Evolutionary conservation across 2,329 filamentous ascomycete species (phyloP).

Genomic region (Colletotrichum sp.): DNA sequence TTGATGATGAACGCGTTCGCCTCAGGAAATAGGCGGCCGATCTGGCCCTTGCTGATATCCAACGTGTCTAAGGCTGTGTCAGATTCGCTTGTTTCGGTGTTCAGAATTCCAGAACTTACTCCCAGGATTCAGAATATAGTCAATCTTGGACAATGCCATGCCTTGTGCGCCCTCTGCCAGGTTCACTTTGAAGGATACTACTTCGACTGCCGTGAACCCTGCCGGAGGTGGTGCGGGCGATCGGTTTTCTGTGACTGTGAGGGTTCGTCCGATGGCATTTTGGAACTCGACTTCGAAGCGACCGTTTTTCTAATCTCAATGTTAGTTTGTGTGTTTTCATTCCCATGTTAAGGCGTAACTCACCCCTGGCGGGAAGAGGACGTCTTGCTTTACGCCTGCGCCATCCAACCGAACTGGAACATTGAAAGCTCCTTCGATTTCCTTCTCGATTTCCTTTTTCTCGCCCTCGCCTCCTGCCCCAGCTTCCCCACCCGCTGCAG

Average conservation of each 20-base stretch:
- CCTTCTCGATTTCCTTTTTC: constrained; percentile 30
- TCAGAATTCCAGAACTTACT: constrained; percentile 28
- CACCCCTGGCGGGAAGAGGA: constrained; percentile 35
- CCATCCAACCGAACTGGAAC: constrained; percentile 30
- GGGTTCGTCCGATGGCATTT: constrained; percentile 32
- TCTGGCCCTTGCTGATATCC: constrained; percentile 38
- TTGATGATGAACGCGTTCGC: constrained; percentile 39
- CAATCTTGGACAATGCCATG: constrained; percentile 41
- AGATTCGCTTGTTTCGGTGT: background rate
- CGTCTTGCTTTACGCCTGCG: constrained; percentile 35
- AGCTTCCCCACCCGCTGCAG: background rate
- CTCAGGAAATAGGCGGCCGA: constrained; percentile 38
- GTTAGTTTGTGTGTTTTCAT: background rate
- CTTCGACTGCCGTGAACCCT: constrained; percentile 41
- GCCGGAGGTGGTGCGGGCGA: constrained; percentile 34
- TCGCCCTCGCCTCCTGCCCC: constrained; percentile 13
- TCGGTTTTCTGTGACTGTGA: constrained; percentile 41
- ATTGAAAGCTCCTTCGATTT: constrained; percentile 32
- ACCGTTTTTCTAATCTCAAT: constrained; percentile 27
- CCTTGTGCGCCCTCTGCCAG: constrained; percentile 33
- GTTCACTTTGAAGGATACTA: constrained; percentile 37
- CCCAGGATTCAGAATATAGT: constrained; percentile 39
- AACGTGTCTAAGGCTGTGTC: constrained; percentile 25
- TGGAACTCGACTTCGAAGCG: constrained; percentile 43
- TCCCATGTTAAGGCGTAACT: background rate